Evolutionary conservation across 2,329 filamentous ascomycete species (phyloP).

Genomic region (Penicillium polonicum): DNA sequence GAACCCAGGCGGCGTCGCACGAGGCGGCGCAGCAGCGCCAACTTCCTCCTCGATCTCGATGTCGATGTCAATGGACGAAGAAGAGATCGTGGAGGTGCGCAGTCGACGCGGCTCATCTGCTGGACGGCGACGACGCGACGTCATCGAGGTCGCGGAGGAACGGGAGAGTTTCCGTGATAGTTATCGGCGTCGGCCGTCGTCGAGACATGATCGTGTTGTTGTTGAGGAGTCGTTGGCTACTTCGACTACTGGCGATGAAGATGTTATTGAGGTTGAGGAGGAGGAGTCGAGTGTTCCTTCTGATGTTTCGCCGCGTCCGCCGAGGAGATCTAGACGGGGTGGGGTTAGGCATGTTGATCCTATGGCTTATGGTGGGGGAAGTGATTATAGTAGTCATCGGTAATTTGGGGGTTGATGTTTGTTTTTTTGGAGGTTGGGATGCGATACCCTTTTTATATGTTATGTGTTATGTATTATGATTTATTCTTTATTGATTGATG

Average conservation of each 20-base stretch:
- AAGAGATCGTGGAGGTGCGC: slow-evolving; percentile 28
- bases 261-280: slow-evolving; percentile 60
- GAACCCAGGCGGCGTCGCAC: slow-evolving; percentile 43
- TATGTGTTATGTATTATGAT: not conserved
- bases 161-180: slow-evolving; percentile 26
- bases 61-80: slow-evolving; percentile 25
- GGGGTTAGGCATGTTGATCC: slow-evolving; percentile 50
- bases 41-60: slow-evolving; percentile 10
- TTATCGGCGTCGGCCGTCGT: slow-evolving; percentile 22
- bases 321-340: slow-evolving; percentile 38
- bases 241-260: slow-evolving; percentile 31
- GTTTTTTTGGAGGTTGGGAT: not conserved
- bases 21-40: slow-evolving; percentile 17
- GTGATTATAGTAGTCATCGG: slow-evolving; percentile 20
- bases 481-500: not conserved
- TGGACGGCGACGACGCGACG: slow-evolving; percentile 19
- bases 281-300: slow-evolving; percentile 45
- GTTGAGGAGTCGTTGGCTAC: slow-evolving; percentile 36
- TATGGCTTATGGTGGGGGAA: slow-evolving; percentile 39
- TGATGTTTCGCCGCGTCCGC: slow-evolving; percentile 31
- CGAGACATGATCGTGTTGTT: slow-evolving; percentile 24
- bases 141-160: slow-evolving; percentile 37
- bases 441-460: slow-evolving; percentile 20
- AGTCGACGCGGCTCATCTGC: slow-evolving; percentile 19
- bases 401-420: not conserved